phyloP scores from a whole-genome alignment of 345 rosid genomes.

The Brassica rapa region DNA sequence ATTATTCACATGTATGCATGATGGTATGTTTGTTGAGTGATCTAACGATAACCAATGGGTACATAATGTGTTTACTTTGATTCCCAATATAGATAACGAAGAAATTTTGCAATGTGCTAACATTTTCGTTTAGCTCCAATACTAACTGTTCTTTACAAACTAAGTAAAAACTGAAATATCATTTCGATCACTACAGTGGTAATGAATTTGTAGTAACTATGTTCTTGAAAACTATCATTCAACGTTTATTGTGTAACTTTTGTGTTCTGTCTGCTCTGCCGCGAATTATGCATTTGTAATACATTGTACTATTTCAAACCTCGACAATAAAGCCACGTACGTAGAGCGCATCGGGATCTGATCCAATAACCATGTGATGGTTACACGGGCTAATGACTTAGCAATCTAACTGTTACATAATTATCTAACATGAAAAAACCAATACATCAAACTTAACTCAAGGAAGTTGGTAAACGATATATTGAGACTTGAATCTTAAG shows the following conservation, averaged over 20 bases:
- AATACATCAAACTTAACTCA: not conserved
- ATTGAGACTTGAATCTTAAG: not conserved
- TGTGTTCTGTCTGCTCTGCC: not conserved
- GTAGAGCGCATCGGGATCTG: conserved; percentile 21
- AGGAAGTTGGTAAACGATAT: not conserved
- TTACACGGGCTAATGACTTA: not conserved
- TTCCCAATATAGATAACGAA: too few species aligned
- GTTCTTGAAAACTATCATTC: not conserved
- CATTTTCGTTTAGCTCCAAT: too few species aligned
- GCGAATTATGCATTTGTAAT: not conserved
- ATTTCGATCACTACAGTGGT: not conserved
- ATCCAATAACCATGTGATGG: conserved; percentile 18
- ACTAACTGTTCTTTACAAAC: not conserved
- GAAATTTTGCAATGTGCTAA: too few species aligned
- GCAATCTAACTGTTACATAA: not conserved
- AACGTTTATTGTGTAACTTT: too few species aligned
- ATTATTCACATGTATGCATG: too few species aligned
- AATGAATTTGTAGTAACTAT: not conserved
- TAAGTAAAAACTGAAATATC: not conserved
- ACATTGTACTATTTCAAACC: not conserved
- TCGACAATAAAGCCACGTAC: conserved; percentile 12
- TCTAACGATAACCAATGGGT: too few species aligned
- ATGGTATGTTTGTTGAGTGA: too few species aligned
- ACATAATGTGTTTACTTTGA: too few species aligned
- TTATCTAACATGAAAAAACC: not conserved